Base-by-base conservation (phyloP, 805 yeast genomes). In the Starmera caribaea region DNA sequence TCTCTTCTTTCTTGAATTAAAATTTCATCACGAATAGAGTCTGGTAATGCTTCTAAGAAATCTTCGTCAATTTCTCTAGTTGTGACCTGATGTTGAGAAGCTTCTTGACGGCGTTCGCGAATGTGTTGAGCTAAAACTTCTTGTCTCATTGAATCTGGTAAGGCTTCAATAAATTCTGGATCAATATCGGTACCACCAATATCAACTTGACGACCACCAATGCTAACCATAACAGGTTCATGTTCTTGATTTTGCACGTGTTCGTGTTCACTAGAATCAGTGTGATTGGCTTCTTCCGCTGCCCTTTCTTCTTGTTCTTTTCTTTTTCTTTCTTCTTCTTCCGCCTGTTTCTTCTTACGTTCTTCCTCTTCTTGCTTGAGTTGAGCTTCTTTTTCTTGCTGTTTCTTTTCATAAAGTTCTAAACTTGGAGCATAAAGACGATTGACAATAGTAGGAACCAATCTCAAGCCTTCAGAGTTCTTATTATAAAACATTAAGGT, bases 81-180 rank as follows among this genome's bases (percentile, higher is more conserved):
- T 12, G 69, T 63, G 1, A 61, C 54, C 1, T 76, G 66, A 54
- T 44, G 62, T 33, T 59, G 53, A 12, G 62, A 55, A 2, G 72
- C 84, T 63, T 66, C 75, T 34, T 68, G 81, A 43, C 92, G 68
- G 42, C 89, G 66, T 48, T 85, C 92, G 33, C 88, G 65, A 7
- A 87, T 65, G 52, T 88, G 95, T 45, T 87, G 90, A 0, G 89
- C 76, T 53, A 85, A 79, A 0, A 88, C 97, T 53, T 89, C 96
- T 45, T 87, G 95, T 37, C 96, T 68, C 84, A 89, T 83, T 39
- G 85, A 92, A 34, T 86, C 95, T 0, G 97, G 97, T 30, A 89
- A 68, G 0, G 96, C 96, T 50, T 81, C 82, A 44, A 89, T 66
- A 55, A 87, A 89, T 48, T 84, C 90, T 0, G 95, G 95, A 60